A percentile compares a stretch with the other conserved stretches of the same genome.
These are phyloP conservation scores for Truncatella angustata DNA, from an alignment of 2,329 filamentous ascomycete species.

Conservation along the genomic window DNA sequence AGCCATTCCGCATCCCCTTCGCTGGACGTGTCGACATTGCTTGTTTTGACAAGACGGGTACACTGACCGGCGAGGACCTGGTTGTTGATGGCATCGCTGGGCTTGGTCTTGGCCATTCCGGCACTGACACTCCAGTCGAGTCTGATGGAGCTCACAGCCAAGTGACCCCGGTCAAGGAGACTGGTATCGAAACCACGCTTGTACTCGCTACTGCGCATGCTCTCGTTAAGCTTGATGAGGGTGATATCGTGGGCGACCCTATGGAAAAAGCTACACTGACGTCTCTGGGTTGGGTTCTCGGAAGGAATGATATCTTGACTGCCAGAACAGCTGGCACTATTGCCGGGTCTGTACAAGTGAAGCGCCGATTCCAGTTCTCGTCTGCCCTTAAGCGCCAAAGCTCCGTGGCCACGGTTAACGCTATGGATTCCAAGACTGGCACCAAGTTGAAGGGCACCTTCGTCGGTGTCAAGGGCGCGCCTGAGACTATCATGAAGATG, in stretches of 20 bases:
- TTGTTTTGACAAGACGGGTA: slow-evolving; percentile 98
- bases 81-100: slow-evolving; percentile 97
- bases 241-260: slow-evolving; percentile 94
- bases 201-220: slow-evolving; percentile 95
- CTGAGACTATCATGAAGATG: slow-evolving; percentile 96
- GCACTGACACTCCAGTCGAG: slow-evolving; percentile 64
- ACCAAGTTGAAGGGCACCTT: slow-evolving; percentile 83
- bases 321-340: slow-evolving; percentile 45
- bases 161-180: slow-evolving; percentile 68
- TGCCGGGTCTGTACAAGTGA: slow-evolving; percentile 83
- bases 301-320: slow-evolving; percentile 76
- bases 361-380: slow-evolving; percentile 96
- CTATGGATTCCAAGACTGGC: slow-evolving; percentile 68
- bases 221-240: slow-evolving; percentile 92
- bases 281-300: slow-evolving; percentile 90
- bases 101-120: slow-evolving; percentile 68
- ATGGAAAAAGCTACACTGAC: slow-evolving; percentile 97
- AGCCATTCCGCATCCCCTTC: slow-evolving; percentile 96
- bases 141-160: slow-evolving; percentile 79
- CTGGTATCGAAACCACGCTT: slow-evolving; percentile 79
- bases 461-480: slow-evolving; percentile 92
- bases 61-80: slow-evolving; percentile 91
- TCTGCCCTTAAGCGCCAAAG: slow-evolving; percentile 95
- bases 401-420: slow-evolving; percentile 80
- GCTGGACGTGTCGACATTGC: slow-evolving; percentile 93